phyloP scores from a whole-genome alignment of 306 rosid species.

The Rosa chinensis region DNA sequence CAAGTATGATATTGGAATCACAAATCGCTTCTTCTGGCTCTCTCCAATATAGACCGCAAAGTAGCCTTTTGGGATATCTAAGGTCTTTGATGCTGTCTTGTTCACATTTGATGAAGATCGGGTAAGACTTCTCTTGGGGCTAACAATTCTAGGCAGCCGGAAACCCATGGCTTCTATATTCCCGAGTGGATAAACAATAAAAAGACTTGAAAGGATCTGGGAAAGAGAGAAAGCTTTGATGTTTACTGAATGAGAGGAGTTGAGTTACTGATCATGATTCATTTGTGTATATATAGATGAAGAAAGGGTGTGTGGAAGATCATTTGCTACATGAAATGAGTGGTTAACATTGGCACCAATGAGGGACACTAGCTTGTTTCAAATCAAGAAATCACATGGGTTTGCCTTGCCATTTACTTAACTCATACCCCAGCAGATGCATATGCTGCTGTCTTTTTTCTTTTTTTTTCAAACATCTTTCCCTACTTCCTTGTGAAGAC shows the following conservation, averaged over 20 bases:
- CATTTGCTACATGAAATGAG: neutral
- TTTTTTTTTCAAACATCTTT: neutral
- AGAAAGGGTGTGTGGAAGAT: neutral
- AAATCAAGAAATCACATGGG: neutral
- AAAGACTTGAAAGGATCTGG: neutral
- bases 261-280: neutral
- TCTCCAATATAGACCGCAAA: neutral
- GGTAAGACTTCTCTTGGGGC: neutral
- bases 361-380: neutral
- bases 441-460: neutral
- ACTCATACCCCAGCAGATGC: neutral
- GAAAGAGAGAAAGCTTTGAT: neutral
- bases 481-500: neutral
- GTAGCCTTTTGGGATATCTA: neutral
- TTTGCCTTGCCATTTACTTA: neutral
- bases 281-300: neutral
- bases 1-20: neutral
- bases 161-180: neutral
- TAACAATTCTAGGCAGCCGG: neutral
- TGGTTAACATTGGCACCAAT: neutral
- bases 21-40: slow-evolving; percentile 2
- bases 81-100: neutral
- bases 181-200: neutral
- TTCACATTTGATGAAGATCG: neutral
- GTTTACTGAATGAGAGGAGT: neutral